These are phyloP conservation scores for Nidularia sp. DNA, from an alignment of 768 basidiomycete species.

Conservation along the genomic window DNA sequence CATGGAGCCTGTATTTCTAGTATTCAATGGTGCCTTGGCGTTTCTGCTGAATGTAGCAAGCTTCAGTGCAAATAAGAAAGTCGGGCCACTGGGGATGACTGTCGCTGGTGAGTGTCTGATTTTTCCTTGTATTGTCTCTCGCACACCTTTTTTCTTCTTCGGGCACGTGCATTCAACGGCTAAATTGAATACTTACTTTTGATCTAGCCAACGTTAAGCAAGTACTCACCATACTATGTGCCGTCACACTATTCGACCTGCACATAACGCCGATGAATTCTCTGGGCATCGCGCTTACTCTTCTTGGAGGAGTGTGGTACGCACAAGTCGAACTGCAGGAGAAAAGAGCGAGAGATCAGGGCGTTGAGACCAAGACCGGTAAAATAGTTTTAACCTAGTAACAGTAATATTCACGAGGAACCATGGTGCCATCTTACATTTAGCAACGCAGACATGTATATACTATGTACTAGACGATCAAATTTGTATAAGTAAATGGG, in stretches of 20 bases:
- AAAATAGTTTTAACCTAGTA: too few species aligned
- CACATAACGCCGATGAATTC: constrained; percentile 77
- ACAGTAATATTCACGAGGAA: too few species aligned
- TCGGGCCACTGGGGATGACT: constrained; percentile 87
- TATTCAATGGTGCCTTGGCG: constrained; percentile 81
- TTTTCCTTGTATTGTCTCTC: too few species aligned
- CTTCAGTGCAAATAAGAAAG: constrained; percentile 90
- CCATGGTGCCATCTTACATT: too few species aligned
- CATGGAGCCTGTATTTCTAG: constrained; percentile 19
- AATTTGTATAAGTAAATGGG: too few species aligned
- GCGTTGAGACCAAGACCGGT: neutral
- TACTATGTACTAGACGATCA: too few species aligned
- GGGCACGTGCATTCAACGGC: neutral
- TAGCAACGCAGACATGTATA: too few species aligned
- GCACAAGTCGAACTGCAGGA: constrained; percentile 54
- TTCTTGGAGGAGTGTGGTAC: constrained; percentile 84
- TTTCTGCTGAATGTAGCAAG: constrained; percentile 92
- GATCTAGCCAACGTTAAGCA: constrained; percentile 83
- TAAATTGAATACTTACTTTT: neutral
- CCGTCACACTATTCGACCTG: constrained; percentile 81
- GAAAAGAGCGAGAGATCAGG: neutral
- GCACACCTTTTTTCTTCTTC: constrained; percentile 14
- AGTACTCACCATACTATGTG: constrained; percentile 82
- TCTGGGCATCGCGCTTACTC: constrained; percentile 78
- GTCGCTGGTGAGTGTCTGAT: constrained; percentile 58